Evolutionary conservation across 108 stramenopile genomes (phyloP), one percentile per base, ranked within the genome.

Genomic region (Pseudonitzschia delicatissima): DNA sequence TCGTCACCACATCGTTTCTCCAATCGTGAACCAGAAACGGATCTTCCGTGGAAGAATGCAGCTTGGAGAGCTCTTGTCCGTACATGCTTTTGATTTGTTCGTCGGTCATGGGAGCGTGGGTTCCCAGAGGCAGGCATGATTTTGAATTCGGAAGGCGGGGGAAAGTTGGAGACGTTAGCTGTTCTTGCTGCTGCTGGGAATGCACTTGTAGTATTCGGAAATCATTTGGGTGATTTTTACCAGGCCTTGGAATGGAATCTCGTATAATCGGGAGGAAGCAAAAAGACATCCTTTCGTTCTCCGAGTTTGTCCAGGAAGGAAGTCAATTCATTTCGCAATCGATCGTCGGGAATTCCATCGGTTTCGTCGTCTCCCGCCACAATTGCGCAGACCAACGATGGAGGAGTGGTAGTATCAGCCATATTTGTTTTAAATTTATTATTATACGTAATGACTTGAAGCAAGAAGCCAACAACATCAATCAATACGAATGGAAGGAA

Each of bases 1-100:
- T 95, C 7, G 92, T 96, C 15, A 94, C 94, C 2, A 98, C 96
- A 66, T 96, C 96, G 21, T 95, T 87, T 28, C 95, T 72, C 97
- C 97, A 98, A 73, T 98, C 91, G 62, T 98, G 97, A 7, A 96
- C 92, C 13, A 95, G 47, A 65, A 96, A 95, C 2, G 90, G 77
- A 49, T 74, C 66, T 8, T 76, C 60, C 36, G 66, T 69, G 5
- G 61, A 33, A 4, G 37, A 51, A 49, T 49, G 17, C 25, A 57
- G 31, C 25, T 21, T 0, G 6, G 68, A 68, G 39, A 67, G 57
- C 42, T 89, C 72, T 17, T 69, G 48, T 2, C 93, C 93, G 67
- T 87, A 97, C 97, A 97, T 97, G 27, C 31, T 66, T 17, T 78
- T 40, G 39, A 94, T 87, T 73, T 97, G 92, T 15, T 74, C 52